phyloP scores from a whole-genome alignment of 2,329 filamentous ascomycete genomes.

The Ophiocordyceps camponoti-saundersi region DNA sequence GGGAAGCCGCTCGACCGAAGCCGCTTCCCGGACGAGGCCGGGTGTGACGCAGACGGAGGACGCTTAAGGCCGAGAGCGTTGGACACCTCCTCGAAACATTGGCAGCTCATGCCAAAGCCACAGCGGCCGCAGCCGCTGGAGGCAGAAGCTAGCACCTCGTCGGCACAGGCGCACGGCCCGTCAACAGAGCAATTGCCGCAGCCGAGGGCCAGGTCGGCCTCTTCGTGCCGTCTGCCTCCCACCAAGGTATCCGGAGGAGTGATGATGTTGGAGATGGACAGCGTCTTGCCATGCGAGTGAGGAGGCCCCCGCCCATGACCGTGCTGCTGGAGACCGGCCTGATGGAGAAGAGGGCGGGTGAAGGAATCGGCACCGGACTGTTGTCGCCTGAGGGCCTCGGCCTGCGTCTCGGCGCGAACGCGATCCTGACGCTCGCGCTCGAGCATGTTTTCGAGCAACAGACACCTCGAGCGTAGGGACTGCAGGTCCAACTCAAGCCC shows the following conservation, averaged over 20 bases:
- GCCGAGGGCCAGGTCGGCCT: conserved; percentile 19
- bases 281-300: conserved; percentile 18
- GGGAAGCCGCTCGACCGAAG: conserved; percentile 42
- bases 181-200: conserved; percentile 40
- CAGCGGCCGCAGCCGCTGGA: conserved; percentile 49
- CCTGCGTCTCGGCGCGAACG: conserved; percentile 23
- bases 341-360: conserved; percentile 10
- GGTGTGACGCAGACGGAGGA: conserved; percentile 25
- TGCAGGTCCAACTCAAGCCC: conserved; percentile 49
- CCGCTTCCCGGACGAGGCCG: conserved; percentile 35
- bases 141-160: conserved; percentile 37
- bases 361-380: conserved; percentile 11
- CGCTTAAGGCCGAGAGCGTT: conserved; percentile 30
- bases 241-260: conserved; percentile 29
- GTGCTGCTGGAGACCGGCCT: conserved; percentile 11
- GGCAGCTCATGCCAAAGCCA: conserved; percentile 42
- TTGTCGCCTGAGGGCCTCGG: conserved; percentile 15
- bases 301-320: conserved; percentile 9
- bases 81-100: conserved; percentile 46
- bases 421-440: conserved; percentile 37
- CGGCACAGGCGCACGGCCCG: conserved; percentile 40
- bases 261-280: conserved; percentile 41
- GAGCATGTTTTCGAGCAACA: conserved; percentile 45
- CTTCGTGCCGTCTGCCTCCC: conserved; percentile 10
- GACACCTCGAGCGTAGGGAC: conserved; percentile 44